These are phyloP conservation scores for Ophiostoma piceae DNA, from an alignment of 2,329 filamentous ascomycete genomes.

Conservation along the genomic window DNA sequence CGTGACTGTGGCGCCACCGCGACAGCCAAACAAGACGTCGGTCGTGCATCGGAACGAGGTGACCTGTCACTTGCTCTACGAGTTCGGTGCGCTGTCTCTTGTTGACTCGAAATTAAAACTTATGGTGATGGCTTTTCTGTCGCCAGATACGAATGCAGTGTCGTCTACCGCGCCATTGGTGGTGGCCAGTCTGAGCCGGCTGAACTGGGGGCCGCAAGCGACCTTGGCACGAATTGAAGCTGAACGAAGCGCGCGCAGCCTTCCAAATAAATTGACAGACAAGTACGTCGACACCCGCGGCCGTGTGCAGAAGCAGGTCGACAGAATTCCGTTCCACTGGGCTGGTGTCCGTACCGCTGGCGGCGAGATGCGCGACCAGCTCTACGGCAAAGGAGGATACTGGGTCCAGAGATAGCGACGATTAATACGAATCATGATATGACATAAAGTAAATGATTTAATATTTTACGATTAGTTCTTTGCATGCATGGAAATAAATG, in stretches of 20 bases:
- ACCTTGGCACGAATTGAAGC: slow-evolving; percentile 38
- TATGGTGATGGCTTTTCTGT: slow-evolving; percentile 57
- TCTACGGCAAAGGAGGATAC: slow-evolving; percentile 46
- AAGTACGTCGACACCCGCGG: slow-evolving; percentile 46
- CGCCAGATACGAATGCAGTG: slow-evolving; percentile 27
- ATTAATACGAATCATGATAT: neutral
- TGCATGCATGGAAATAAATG: neutral
- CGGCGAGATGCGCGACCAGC: slow-evolving; percentile 44
- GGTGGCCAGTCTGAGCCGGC: slow-evolving; percentile 44
- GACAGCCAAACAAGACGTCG: slow-evolving; percentile 40
- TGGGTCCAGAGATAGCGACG: slow-evolving; percentile 37
- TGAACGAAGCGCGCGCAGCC: slow-evolving; percentile 39
- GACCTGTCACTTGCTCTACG: slow-evolving; percentile 50
- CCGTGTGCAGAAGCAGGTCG: slow-evolving; percentile 50
- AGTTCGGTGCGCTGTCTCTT: slow-evolving; percentile 41
- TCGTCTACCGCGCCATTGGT: slow-evolving; percentile 35
- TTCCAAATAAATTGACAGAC: slow-evolving; percentile 41
- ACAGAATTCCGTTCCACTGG: slow-evolving; percentile 54
- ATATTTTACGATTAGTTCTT: neutral
- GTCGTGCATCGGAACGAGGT: slow-evolving; percentile 34
- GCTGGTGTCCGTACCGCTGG: slow-evolving; percentile 52
- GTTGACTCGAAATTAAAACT: slow-evolving; percentile 45
- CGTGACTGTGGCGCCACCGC: slow-evolving; percentile 50
- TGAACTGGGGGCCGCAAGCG: slow-evolving; percentile 42
- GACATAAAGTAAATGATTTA: neutral